Percentiles rank a stretch among this genome's conserved stretches.
phyloP scores from a whole-genome alignment of 352 stramenopile genomes.

The Thalassiosira mediterranea region DNA sequence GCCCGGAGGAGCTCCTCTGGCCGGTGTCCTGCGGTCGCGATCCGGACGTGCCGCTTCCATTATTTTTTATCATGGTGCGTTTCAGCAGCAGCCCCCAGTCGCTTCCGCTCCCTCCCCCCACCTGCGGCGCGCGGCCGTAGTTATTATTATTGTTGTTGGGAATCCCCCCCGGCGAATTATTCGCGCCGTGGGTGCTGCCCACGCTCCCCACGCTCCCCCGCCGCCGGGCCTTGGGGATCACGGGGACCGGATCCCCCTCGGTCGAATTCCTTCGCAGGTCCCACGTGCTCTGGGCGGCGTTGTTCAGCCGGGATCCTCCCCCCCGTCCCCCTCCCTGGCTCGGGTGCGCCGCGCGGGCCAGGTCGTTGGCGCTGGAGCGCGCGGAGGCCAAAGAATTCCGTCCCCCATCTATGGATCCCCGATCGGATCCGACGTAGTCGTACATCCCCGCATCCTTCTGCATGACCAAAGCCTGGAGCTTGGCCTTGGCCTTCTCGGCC shows the following conservation, averaged over 20 bases:
- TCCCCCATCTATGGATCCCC: background rate
- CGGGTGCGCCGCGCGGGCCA: too few relatives aligned
- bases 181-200: background rate
- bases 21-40: too few relatives aligned
- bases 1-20: background rate
- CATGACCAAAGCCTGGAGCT: background rate
- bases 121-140: too few relatives aligned
- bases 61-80: background rate
- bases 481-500: conserved; percentile 1
- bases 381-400: too few relatives aligned
- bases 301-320: too few relatives aligned
- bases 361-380: background rate
- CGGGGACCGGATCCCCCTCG: too few relatives aligned
- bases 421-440: background rate
- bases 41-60: background rate
- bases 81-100: background rate
- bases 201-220: background rate
- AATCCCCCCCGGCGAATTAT: too few relatives aligned
- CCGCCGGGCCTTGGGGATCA: too few relatives aligned
- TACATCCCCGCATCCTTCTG: background rate
- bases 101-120: too few relatives aligned
- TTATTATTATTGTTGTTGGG: too few relatives aligned
- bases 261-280: background rate
- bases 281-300: too few relatives aligned
- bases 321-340: too few relatives aligned